phyloP scores from a whole-genome alignment of 1,284 basidiomycete species.

The Ceratobasidium sp. region DNA sequence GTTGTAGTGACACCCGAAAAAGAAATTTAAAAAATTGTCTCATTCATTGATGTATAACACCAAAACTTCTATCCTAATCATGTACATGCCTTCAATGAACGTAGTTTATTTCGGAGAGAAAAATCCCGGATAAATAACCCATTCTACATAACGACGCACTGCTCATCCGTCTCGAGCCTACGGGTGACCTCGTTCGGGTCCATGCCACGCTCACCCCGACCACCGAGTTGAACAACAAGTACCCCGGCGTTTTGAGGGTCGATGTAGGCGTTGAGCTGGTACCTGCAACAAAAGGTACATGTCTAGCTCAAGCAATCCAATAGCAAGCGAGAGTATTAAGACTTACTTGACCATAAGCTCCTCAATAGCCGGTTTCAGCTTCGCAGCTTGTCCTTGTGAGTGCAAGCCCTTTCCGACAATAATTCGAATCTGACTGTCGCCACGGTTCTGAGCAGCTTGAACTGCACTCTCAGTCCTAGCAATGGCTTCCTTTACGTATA shows the following conservation, averaged over 20 bases:
- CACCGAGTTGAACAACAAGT: slow-evolving; percentile 78
- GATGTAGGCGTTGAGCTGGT: slow-evolving; percentile 77
- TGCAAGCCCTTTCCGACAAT: slow-evolving; percentile 91
- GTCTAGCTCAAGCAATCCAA: neutral
- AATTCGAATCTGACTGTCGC: slow-evolving; percentile 76
- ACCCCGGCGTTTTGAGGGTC: slow-evolving; percentile 90
- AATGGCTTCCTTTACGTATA: slow-evolving; percentile 95
- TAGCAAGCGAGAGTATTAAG: neutral
- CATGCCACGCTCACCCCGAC: slow-evolving; percentile 60
- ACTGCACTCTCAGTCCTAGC: slow-evolving; percentile 75
- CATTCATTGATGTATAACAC: too few species aligned
- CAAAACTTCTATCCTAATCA: neutral
- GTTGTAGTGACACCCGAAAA: neutral
- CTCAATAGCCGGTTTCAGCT: slow-evolving; percentile 94
- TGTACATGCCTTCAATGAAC: neutral
- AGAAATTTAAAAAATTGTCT: neutral
- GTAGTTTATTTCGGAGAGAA: neutral
- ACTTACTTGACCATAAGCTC: slow-evolving; percentile 83
- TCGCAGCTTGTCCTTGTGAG: slow-evolving; percentile 80
- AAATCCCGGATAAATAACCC: neutral
- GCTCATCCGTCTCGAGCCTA: slow-evolving; percentile 64
- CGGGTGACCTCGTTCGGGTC: slow-evolving; percentile 69
- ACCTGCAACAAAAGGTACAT: slow-evolving; percentile 56
- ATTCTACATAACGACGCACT: slow-evolving; percentile 76
- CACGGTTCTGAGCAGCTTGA: slow-evolving; percentile 70